Base-by-base conservation (phyloP, 2,329 filamentous ascomycete genomes). In the Coleophoma cylindrospora region DNA sequence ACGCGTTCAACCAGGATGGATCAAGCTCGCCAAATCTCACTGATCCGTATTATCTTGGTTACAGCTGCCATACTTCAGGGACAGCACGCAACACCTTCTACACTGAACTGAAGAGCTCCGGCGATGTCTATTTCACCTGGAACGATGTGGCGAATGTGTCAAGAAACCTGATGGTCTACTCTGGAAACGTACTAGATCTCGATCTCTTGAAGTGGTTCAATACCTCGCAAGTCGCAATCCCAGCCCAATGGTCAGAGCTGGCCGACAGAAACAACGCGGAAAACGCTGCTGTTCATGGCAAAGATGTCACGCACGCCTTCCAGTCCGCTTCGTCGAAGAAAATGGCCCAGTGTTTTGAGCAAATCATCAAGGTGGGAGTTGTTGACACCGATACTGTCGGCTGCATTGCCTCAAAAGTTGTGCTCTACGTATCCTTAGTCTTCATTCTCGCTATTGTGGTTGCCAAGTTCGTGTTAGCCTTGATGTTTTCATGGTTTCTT, bases 91-190 rank as follows among this genome's bases (percentile, higher is more conserved):
- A 84, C 48, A 72, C 82, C 0, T 96, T 96, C 65, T 97, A 97
- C 66, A 68, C 74, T 45, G 70, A 72, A 4, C 74, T 97, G 27
- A 65, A 67, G 1, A 80, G 80, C 45, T 75, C 84, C 3, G 94
- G 91, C 2, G 91, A 96, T 59, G 92, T 99, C 14, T 99, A 92
- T 70, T 99, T 90, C 66, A 95, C 87, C 2, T 99, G 94, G 94
- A 83, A 92, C 21, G 94, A 99, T 61, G 82, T 97, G 59, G 89
- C 83, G 65, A 99, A 99, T 69, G 81, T 71, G 54, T 89, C 86
- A 33, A 87, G 94, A 51, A 97, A 97, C 64, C 76, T 99, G 43
- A 84, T 96, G 58, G 90, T 97, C 2, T 99, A 96, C 70, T 95
- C 91, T 13, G 92, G 92, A 49, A 90, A 88, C 62, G 94, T 99